Evolutionary conservation across 2,329 filamentous ascomycete species (phyloP).

Genomic region (Microsporum audouinii): DNA sequence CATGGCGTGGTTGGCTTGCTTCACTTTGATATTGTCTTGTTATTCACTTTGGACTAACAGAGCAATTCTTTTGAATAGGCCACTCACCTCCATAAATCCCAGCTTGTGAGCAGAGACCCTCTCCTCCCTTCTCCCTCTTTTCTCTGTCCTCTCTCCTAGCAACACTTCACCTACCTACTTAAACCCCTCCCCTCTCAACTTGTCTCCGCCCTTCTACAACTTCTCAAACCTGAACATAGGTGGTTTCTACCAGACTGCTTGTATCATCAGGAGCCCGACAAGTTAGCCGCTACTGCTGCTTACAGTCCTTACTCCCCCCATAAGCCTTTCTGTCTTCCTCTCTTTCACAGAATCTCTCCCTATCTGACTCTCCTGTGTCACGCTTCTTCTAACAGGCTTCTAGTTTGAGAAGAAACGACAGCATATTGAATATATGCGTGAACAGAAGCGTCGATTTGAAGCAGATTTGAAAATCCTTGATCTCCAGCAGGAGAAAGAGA

Average conservation of each 20-base stretch:
- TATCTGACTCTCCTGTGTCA: neutral
- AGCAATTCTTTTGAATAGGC: constrained; percentile 14
- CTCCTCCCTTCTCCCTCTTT: neutral
- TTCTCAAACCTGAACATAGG: constrained; percentile 10
- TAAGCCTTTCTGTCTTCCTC: neutral
- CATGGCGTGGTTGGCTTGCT: neutral
- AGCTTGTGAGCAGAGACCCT: constrained; percentile 17
- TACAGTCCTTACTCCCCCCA: neutral
- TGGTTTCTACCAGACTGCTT: neutral
- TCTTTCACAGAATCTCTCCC: neutral
- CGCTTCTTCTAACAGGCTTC: constrained; percentile 27
- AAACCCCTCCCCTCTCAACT: neutral
- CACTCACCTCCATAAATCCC: constrained; percentile 19
- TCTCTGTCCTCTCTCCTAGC: neutral
- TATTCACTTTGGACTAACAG: constrained; percentile 6
- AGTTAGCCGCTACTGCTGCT: neutral
- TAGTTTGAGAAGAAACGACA: constrained; percentile 89
- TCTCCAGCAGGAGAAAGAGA: constrained; percentile 69
- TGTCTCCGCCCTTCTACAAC: constrained; percentile 5
- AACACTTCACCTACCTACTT: neutral
- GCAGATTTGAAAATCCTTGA: constrained; percentile 85
- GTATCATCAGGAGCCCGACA: neutral
- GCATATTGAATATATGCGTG: constrained; percentile 81
- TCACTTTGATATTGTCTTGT: neutral
- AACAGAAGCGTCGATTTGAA: constrained; percentile 82